Percentiles rank a stretch among this genome's conserved stretches.
Evolutionary conservation across 331 rosid species (phyloP).

Genomic region (Stylosanthes scabra): DNA sequence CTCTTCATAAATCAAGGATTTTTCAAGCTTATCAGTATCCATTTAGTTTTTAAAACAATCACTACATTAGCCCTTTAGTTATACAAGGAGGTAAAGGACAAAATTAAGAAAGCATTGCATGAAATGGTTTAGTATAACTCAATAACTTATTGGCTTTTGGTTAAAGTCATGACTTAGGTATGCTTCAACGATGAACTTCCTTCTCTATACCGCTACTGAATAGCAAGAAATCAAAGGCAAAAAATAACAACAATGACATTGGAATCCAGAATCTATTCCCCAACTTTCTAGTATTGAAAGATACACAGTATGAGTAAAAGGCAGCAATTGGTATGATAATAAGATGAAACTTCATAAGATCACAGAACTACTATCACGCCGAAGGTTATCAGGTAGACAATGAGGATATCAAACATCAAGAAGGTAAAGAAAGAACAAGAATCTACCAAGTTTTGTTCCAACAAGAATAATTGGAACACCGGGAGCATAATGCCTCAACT

Average conservation of each 20-base stretch:
- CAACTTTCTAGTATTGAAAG: neutral
- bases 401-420: slow-evolving; percentile 13
- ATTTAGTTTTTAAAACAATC: slow-evolving; percentile 20
- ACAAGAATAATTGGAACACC: slow-evolving; percentile 96
- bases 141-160: slow-evolving; percentile 11
- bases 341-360: slow-evolving; percentile 24
- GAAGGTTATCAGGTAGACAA: slow-evolving; percentile 23
- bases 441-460: slow-evolving; percentile 97
- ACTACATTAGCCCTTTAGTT: slow-evolving; percentile 16
- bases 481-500: slow-evolving; percentile 98
- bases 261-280: slow-evolving; percentile 14
- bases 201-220: slow-evolving; percentile 29
- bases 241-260: slow-evolving; percentile 11
- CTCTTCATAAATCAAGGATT: slow-evolving; percentile 13
- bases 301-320: slow-evolving; percentile 18
- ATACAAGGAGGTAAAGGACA: neutral
- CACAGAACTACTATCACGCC: neutral
- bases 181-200: slow-evolving; percentile 27
- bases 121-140: neutral
- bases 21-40: slow-evolving; percentile 17
- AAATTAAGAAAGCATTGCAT: slow-evolving; percentile 14
- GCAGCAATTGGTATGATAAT: slow-evolving; percentile 5
- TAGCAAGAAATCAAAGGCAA: slow-evolving; percentile 30
- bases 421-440: slow-evolving; percentile 43
- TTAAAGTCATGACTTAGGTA: slow-evolving; percentile 15